These are phyloP conservation scores for Saccharomyces hybrid DNA, from an alignment of 1,139 yeast genomes.

Conservation along the genomic window DNA sequence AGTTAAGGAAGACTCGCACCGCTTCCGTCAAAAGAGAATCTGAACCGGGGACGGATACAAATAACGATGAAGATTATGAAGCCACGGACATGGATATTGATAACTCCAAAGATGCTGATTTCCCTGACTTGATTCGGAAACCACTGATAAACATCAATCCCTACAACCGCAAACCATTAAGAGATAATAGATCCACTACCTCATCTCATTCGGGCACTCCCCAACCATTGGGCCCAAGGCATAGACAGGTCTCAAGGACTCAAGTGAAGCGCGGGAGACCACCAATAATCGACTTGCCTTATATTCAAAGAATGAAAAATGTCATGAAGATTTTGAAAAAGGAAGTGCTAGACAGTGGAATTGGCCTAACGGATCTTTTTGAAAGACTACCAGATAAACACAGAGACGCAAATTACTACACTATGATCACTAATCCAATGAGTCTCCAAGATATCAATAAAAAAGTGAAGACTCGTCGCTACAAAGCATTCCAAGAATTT, in stretches of 20 bases:
- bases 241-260: conserved; percentile 28
- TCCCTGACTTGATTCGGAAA: neutral
- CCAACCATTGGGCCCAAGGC: conserved; percentile 19
- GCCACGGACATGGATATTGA: conserved; percentile 34
- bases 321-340: conserved; percentile 75
- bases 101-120: conserved; percentile 5
- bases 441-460: conserved; percentile 75
- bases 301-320: conserved; percentile 83
- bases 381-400: conserved; percentile 77
- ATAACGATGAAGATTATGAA: conserved; percentile 13
- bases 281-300: conserved; percentile 90
- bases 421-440: conserved; percentile 58
- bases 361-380: conserved; percentile 50
- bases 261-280: conserved; percentile 71
- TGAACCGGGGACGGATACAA: conserved; percentile 14
- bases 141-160: neutral
- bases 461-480: conserved; percentile 80
- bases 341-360: conserved; percentile 46
- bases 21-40: neutral
- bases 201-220: conserved; percentile 18
- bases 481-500: conserved; percentile 65
- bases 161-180: neutral
- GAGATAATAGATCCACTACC: neutral
- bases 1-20: neutral
- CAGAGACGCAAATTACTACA: conserved; percentile 60